Base-by-base conservation (phyloP, 805 yeast genomes). In the Ogataea nakhonphanomensis region DNA sequence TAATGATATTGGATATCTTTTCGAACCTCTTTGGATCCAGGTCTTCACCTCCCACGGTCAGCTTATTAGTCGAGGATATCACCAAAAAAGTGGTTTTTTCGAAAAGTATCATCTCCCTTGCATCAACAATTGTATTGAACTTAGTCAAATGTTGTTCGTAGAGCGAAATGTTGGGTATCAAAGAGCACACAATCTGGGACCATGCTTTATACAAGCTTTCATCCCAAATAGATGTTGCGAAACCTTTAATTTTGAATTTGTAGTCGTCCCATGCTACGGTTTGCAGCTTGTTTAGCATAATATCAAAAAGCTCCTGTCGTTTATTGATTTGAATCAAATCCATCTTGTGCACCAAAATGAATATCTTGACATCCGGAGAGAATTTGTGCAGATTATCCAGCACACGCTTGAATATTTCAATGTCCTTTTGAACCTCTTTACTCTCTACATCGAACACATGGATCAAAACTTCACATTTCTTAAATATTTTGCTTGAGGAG, bases 181-280 rank as follows among this genome's bases (percentile, higher is more conserved):
- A 71, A 2, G 96, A 84, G 57, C 98, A 90, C 25, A 93, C 97
- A 44, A 93, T 91, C 35, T 81, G 85, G 2, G 96, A 86, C 99
- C 99, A 93, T 1, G 99, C 99, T 61, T 85, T 90, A 61, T 91
- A 93, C 43, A 91, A 69, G 55, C 91, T 80, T 61, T 91, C 98
- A 65, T 91, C 97, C 98, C 98, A 91, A 42, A 91, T 91, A 1
- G 96, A 86, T 0, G 98, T 93, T 5, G 96, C 91, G 58, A 89
- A 91, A 2, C 97, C 97, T 11, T 78, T 75, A 32, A 88, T 67
- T 33, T 76, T 69, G 64, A 88, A 87, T 10, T 59, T 60, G 38
- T 52, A 81, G 13, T 87, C 86, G 39, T 76, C 70, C 27, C 30
- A 46, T 3, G 95, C 82, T 11, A 86, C 83, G 35, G 78, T 80